These are phyloP conservation scores for Saccharomycopsis javanensis DNA, from an alignment of 805 yeast species.

Conservation along the genomic window DNA sequence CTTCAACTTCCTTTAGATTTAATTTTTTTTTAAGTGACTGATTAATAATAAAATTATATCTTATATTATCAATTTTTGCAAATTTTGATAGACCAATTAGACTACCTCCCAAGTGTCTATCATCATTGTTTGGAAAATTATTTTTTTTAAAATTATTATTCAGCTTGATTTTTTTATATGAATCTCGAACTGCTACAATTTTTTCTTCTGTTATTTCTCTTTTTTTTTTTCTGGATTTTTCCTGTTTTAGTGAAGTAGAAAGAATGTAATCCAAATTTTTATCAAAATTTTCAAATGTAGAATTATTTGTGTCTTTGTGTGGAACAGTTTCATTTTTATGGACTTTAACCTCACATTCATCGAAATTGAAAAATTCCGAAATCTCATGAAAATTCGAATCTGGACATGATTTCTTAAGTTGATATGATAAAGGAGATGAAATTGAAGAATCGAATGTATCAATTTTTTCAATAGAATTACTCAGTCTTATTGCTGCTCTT, in stretches of 20 bases:
- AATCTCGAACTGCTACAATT: not conserved
- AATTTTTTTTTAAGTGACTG: not conserved
- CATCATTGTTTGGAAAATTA: not conserved
- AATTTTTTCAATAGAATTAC: not conserved
- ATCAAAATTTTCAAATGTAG: not conserved
- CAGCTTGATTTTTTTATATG: not conserved
- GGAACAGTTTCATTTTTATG: no score
- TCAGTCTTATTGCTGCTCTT: not conserved
- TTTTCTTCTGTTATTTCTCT: not conserved
- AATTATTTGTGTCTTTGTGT: not conserved
- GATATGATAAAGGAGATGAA: not conserved
- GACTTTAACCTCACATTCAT: not conserved
- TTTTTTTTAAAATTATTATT: not conserved
- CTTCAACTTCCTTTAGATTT: not conserved
- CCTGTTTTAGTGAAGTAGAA: not conserved
- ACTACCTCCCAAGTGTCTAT: not conserved
- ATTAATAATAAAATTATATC: not conserved
- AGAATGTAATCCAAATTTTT: not conserved
- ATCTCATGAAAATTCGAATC: not conserved
- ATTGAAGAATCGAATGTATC: not conserved
- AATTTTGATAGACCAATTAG: not conserved
- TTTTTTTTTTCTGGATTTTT: not conserved
- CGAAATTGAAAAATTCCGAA: not conserved
- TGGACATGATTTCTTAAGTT: not conserved
- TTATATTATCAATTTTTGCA: not conserved